Evolutionary conservation across 2,329 filamentous ascomycete species (phyloP).

Genomic region (Colletotrichum sp.): DNA sequence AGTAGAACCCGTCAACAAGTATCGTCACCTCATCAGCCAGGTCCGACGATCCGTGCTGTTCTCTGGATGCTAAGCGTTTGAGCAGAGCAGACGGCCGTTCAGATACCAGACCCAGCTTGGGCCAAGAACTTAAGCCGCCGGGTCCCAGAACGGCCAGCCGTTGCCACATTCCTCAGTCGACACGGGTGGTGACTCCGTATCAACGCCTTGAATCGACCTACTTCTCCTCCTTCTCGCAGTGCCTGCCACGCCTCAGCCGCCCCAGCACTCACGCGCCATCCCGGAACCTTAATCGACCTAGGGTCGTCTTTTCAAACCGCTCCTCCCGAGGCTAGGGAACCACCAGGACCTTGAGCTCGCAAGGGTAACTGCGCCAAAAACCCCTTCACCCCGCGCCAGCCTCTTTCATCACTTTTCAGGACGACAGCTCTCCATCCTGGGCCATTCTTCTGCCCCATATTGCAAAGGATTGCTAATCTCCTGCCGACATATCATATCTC

Average conservation of each 20-base stretch:
- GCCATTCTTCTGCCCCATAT: neutral
- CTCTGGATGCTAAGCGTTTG: constrained; percentile 8
- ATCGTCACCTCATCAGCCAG: neutral
- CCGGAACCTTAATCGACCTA: constrained; percentile 19
- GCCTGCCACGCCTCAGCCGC: constrained; percentile 14
- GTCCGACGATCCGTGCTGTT: neutral
- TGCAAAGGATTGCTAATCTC: neutral
- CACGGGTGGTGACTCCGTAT: neutral
- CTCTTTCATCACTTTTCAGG: constrained; percentile 4
- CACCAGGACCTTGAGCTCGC: neutral
- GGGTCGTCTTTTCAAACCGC: constrained; percentile 7
- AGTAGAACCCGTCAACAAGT: neutral
- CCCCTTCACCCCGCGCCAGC: constrained; percentile 15
- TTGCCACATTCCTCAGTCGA: constrained; percentile 11
- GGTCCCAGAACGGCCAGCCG: constrained; percentile 3
- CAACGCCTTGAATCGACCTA: constrained; percentile 5
- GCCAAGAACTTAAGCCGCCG: neutral
- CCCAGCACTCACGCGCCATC: constrained; percentile 16
- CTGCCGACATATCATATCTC: neutral
- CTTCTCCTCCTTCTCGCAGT: neutral
- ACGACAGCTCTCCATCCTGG: neutral
- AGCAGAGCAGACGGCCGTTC: neutral
- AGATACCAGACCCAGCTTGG: neutral
- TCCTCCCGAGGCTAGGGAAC: constrained; percentile 14
- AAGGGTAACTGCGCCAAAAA: constrained; percentile 5